Percentiles rank a stretch among this genome's conserved stretches.
These are phyloP conservation scores for Haematococcus sp. DNA, from an alignment of 139 green algal species.

Conservation along the genomic window DNA sequence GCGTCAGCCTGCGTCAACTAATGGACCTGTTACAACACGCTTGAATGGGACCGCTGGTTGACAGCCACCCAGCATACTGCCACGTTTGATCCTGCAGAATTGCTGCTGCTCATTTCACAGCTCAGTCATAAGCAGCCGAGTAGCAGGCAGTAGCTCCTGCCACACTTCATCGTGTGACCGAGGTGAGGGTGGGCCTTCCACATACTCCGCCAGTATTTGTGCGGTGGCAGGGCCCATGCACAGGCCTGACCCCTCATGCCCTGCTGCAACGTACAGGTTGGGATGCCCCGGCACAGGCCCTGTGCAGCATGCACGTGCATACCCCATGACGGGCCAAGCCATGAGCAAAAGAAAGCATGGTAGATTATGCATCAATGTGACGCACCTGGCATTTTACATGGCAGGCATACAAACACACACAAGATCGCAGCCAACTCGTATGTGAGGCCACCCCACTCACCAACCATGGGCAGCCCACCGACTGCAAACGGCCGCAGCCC, in stretches of 20 bases:
- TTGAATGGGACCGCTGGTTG: too few relatives aligned
- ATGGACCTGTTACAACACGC: too few relatives aligned
- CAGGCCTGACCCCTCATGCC: slow-evolving; percentile 78
- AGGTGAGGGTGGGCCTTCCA: not conserved
- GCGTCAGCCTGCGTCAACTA: too few relatives aligned
- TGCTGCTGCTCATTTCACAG: slow-evolving; percentile 1
- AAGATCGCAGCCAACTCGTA: too few relatives aligned
- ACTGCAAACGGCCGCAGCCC: slow-evolving; percentile 61
- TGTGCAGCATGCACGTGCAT: slow-evolving; percentile 23
- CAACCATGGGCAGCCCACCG: slow-evolving; percentile 55
- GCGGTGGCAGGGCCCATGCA: slow-evolving; percentile 67
- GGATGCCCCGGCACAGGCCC: not conserved
- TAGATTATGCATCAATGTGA: too few relatives aligned
- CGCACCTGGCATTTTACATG: too few relatives aligned
- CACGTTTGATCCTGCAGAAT: too few relatives aligned
- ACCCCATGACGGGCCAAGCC: slow-evolving; percentile 36
- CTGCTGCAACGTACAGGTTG: slow-evolving; percentile 59
- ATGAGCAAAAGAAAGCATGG: too few relatives aligned
- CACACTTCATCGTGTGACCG: slow-evolving; percentile 15
- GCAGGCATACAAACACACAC: too few relatives aligned
- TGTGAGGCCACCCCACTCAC: slow-evolving; percentile 16
- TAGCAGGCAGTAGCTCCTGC: slow-evolving; percentile 16
- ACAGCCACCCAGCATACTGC: too few relatives aligned
- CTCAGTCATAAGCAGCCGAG: not conserved
- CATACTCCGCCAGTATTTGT: slow-evolving; percentile 27